A percentile compares a stretch with the other conserved stretches of the same genome.
Evolutionary conservation across 1,284 basidiomycete genomes (phyloP).

Genomic region (Ustilago tritici): DNA sequence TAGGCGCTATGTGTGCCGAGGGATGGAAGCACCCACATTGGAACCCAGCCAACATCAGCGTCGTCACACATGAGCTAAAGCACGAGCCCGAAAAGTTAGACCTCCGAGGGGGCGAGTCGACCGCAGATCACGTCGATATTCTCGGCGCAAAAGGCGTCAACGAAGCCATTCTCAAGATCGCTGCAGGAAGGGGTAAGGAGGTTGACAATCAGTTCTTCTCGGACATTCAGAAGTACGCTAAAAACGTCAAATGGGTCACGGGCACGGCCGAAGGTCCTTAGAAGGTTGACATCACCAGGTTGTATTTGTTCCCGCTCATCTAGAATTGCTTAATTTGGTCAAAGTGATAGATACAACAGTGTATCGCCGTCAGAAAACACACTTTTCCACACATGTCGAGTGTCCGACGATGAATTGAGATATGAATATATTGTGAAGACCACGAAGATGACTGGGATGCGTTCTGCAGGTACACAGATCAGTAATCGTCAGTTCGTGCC

Average conservation of each 20-base stretch:
- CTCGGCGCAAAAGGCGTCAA: constrained; percentile 88
- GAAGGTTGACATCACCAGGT: neutral
- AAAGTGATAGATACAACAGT: neutral
- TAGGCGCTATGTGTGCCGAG: constrained; percentile 91
- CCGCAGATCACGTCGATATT: constrained; percentile 83
- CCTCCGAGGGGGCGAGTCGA: constrained; percentile 82
- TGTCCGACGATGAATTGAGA: neutral
- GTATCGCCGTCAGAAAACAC: neutral
- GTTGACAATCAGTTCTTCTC: constrained; percentile 79
- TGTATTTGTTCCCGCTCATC: neutral
- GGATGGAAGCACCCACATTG: constrained; percentile 91
- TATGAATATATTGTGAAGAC: neutral
- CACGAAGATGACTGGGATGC: neutral
- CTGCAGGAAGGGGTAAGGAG: constrained; percentile 74
- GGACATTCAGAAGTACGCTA: constrained; percentile 74
- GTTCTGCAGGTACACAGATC: neutral
- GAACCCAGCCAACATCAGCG: constrained; percentile 84
- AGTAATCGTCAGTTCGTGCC: constrained; percentile 26
- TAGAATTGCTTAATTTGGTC: constrained; percentile 9
- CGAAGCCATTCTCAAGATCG: constrained; percentile 89
- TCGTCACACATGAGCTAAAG: constrained; percentile 89
- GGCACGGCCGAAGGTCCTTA: constrained; percentile 30
- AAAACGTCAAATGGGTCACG: constrained; percentile 50
- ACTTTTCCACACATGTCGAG: no score
- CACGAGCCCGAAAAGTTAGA: constrained; percentile 84